A percentile compares a stretch with the other conserved stretches of the same genome.
These are phyloP conservation scores for Piromyces finnis DNA, from an alignment of 192 early-diverging fungal species.

Conservation along the genomic window DNA sequence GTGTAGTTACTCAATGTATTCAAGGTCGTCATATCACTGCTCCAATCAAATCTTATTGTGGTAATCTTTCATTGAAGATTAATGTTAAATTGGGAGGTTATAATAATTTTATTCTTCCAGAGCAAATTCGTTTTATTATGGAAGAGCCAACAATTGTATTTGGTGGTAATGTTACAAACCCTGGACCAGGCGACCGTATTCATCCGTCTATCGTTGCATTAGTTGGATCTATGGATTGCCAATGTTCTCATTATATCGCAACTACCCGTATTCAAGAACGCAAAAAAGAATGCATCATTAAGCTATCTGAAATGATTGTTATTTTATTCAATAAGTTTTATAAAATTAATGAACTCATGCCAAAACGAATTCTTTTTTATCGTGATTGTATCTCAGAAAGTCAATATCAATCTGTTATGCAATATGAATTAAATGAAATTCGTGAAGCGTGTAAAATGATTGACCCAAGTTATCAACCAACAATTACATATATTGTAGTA, in stretches of 20 bases:
- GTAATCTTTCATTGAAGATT: constrained; percentile 88
- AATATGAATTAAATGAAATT: constrained; percentile 57
- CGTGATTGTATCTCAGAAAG: constrained; percentile 71
- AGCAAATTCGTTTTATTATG: constrained; percentile 50
- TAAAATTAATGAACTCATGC: constrained; percentile 30
- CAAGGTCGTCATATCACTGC: constrained; percentile 57
- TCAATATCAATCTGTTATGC: constrained; percentile 59
- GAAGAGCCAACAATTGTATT: constrained; percentile 64
- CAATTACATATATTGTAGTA: constrained; percentile 65
- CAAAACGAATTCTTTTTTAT: constrained; percentile 39
- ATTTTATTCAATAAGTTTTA: constrained; percentile 35
- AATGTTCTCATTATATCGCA: constrained; percentile 34
- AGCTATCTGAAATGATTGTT: constrained; percentile 27
- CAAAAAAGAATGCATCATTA: constrained; percentile 24
- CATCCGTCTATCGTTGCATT: constrained; percentile 37
- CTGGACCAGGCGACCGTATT: constrained; percentile 25
- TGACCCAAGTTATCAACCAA: constrained; percentile 50
- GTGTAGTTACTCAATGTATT: constrained; percentile 80
- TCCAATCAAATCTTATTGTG: constrained; percentile 77
- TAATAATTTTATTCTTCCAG: neutral
- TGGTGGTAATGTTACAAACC: constrained; percentile 69
- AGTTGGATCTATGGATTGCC: constrained; percentile 39
- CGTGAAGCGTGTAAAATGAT: constrained; percentile 35
- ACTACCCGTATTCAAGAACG: constrained; percentile 26
- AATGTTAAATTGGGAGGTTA: constrained; percentile 80